Evolutionary conservation across 768 basidiomycete species (phyloP), one percentile per base, ranked within the genome.

Genomic region (Calocera cornea): DNA sequence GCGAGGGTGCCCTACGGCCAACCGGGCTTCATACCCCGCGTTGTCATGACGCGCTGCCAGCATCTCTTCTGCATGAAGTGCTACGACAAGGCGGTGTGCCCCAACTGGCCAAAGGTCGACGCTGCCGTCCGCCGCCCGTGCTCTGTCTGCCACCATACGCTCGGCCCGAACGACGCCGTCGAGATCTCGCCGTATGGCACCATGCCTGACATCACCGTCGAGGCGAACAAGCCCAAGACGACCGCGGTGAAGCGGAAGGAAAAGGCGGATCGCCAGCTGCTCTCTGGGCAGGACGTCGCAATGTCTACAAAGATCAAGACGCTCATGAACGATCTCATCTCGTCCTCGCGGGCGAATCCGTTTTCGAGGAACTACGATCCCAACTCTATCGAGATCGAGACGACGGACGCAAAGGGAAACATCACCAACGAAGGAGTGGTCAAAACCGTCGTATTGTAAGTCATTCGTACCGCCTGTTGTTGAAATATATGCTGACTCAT

Each of bases 371-470:
- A 98, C 75, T 97, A 92, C 72, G 89, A 94, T 75, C 86, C 90
- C 19, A 77, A 78, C 24, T 81, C 84, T 40, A 77, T 87, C 50
- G 90, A 89, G 74, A 81, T 92, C 24, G 85, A 91, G 73, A 86
- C 89, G 81, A 79, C 90, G 29, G 90, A 95, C 70, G 80, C 81
- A 49, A 77, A 88, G 64, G 92, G 90, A 24, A 85, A 86, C 69
- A 82, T 82, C 29, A 72, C 89, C 17, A 87, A 89, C 64, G 87
- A 89, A 54, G 85, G 84, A 2, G 74, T 86, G 36, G 79, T 89
- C 65, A 98, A 99, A 80, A 95, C 92, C 2, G 89, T 98, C 44
- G 95, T 98, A 65, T 98, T 98, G 90, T 97, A 75, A 76, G 93
- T 83, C 49, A 33, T 65, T 47, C n/a, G n/a, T n/a, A n/a, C 68